Evolutionary conservation across 176 grass and related monocot species (phyloP), one percentile per base, ranked within the genome.

Genomic region (Dactylis glomerata): DNA sequence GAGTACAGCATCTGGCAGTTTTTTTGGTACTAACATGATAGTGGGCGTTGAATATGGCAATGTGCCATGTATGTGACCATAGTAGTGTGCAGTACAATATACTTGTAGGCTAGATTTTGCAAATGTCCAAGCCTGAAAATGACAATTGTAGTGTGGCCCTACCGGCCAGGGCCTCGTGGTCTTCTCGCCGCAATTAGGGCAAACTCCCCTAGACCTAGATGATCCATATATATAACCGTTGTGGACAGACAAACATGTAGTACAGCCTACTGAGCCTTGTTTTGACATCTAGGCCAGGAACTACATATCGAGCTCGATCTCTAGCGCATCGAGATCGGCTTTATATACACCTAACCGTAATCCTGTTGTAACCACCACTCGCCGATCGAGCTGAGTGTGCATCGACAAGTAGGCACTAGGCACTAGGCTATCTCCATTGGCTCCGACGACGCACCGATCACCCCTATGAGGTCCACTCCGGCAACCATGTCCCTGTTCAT

Each of bases 331-430:
- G 38, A n/a, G 38, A n/a, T 19, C 26, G 50, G 32, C 38, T 31
- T 73, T 58, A 83, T 83, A 69, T 86, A 81, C 71, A 58, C 73
- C 38, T 77, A 88, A 70, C 79, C 2, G 66, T 33, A 46, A 32
- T 6, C 59, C 59, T 63, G 26, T 66, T 57, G 45, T 52, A 55
- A 77, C 23, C 5, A 19, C 37, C 16, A 51, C 22, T 49, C 14
- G 24, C 37, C 55, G 24, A 10, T 4, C 26, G 32, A 69, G 36
- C 37, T 73, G 17, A 6, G 6, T 76, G 58, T 28, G 79, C 61
- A 74, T 80, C 56, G n/a, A n/a, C 33, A 10, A 12, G 24, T 41
- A 69, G 49, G 7, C 14, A 14, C 46, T 30, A 62, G 24, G 58
- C 22, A 31, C 42, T n/a, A n/a, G n/a, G n/a, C n/a, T 20, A 6